Evolutionary conservation across 768 basidiomycete genomes (phyloP).

Genomic region (Boletus coccyginus): DNA sequence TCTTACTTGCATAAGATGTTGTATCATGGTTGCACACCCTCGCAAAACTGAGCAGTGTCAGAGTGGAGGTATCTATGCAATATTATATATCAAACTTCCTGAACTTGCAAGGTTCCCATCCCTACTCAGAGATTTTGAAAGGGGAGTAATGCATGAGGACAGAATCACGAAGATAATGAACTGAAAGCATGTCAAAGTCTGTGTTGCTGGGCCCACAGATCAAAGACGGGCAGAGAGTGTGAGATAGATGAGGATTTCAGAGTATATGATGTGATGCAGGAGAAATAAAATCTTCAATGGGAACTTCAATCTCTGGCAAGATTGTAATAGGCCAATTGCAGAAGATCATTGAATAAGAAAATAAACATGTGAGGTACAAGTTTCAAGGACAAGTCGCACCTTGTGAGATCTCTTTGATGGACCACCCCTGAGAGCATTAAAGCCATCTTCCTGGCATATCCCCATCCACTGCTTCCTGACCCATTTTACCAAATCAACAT

Average conservation of each 20-base stretch:
- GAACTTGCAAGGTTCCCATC: conserved; percentile 23
- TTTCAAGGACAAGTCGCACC: conserved; percentile 14
- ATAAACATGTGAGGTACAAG: not conserved
- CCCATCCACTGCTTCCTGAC: conserved; percentile 76
- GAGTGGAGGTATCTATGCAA: conserved; percentile 38
- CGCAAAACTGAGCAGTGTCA: conserved; percentile 11
- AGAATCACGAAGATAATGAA: conserved; percentile 47
- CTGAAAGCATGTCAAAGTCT: conserved; percentile 40
- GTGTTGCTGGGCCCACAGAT: conserved; percentile 26
- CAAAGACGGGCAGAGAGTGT: conserved; percentile 27
- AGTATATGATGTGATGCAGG: conserved; percentile 35
- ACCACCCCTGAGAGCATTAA: conserved; percentile 79
- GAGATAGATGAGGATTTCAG: conserved; percentile 26
- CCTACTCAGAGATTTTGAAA: conserved; percentile 23
- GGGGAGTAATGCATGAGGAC: conserved; percentile 32
- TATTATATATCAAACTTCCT: conserved; percentile 45
- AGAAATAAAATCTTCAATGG: conserved; percentile 67
- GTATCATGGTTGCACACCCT: conserved; percentile 28
- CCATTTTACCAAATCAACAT: conserved; percentile 46
- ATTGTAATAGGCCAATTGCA: not conserved
- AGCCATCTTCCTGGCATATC: conserved; percentile 74
- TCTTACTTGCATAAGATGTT: conserved; percentile 26
- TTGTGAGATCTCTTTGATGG: conserved; percentile 74
- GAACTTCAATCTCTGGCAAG: conserved; percentile 73
- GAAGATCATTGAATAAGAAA: not conserved